Evolutionary conservation across 176 grass and related monocot genomes (phyloP).

Genomic region (Rhynchospora breviuscula): DNA sequence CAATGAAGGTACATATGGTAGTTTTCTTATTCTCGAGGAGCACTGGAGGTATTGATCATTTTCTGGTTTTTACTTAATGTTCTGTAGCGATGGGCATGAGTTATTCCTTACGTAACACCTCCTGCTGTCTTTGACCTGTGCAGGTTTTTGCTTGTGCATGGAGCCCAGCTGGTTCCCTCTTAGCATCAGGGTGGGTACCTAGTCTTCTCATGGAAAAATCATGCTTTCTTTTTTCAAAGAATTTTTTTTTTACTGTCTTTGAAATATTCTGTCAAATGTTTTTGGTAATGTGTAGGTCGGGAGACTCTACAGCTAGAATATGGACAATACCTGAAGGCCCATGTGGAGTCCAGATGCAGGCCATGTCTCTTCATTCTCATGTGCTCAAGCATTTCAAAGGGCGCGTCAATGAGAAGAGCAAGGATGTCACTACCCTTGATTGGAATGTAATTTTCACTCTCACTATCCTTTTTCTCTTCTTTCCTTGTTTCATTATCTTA

Average conservation of each 20-base stretch:
- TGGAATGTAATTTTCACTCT: slow-evolving; percentile 69
- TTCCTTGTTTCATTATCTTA: background rate
- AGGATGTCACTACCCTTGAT: slow-evolving; percentile 97
- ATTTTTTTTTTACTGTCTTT: background rate
- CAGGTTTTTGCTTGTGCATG: slow-evolving; percentile 98
- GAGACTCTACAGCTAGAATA: slow-evolving; percentile 98
- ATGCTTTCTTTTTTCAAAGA: background rate
- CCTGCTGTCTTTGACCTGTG: slow-evolving; percentile 15
- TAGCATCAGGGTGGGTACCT: slow-evolving; percentile 76
- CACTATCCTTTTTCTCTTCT: background rate
- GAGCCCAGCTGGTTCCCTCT: slow-evolving; percentile 96
- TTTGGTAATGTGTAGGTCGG: slow-evolving; percentile 43
- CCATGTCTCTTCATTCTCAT: slow-evolving; percentile 57
- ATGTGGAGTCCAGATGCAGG: slow-evolving; percentile 51
- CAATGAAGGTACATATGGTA: background rate
- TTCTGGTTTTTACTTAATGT: background rate
- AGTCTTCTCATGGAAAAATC: background rate
- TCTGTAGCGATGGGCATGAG: background rate
- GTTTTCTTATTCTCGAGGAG: background rate
- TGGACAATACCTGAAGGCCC: slow-evolving; percentile 95
- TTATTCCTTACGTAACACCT: background rate
- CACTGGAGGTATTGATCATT: background rate
- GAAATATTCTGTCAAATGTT: background rate
- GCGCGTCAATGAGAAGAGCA: slow-evolving; percentile 86
- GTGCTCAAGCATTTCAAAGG: slow-evolving; percentile 97